Base-by-base conservation (phyloP, 345 rosid genomes). In the Physaria fendleri region DNA sequence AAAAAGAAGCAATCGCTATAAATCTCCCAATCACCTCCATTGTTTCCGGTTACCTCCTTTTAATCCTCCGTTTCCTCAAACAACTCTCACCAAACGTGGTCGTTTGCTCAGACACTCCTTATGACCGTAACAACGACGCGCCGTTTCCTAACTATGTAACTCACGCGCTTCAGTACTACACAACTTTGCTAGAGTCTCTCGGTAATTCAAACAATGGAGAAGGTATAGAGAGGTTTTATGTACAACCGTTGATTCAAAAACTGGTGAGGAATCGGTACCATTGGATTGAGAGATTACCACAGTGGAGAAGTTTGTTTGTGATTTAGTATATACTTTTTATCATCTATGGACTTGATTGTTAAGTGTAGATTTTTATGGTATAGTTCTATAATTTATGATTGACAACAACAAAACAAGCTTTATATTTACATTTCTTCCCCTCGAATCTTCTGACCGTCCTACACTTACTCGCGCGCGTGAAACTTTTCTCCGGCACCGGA, bases 281-380 rank as follows among this genome's bases (percentile, higher is more conserved):
- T 7, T 71, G 78, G 27, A 77, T 79, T 4, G 87, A 80, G 37
- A 80, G 72, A 62, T 62, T 76, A 0, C 77, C 75, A 7, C 72
- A 77, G 20, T 87, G 96, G 97, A 88, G 79, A 80, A 81, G 83
- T 32, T 65, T 87, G n/a, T 85, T 90, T 66, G 46, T n/a, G n/a
- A n/a, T n/a, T n/a, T n/a, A n/a, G n/a, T n/a, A n/a, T n/a, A n/a
- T n/a, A n/a, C n/a, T n/a, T n/a, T n/a, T n/a, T n/a, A n/a, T n/a
- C n/a, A n/a, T n/a, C n/a, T n/a, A n/a, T n/a, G n/a, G n/a, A n/a
- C n/a, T n/a, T n/a, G n/a, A n/a, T n/a, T n/a, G n/a, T n/a, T n/a
- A n/a, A n/a, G n/a, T n/a, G n/a, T n/a, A n/a, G n/a, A n/a, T n/a
- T n/a, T n/a, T n/a, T n/a, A n/a, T n/a, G n/a, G n/a, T n/a, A n/a